These are phyloP conservation scores for Collybia nuda DNA, from an alignment of 768 basidiomycete species.

Conservation along the genomic window DNA sequence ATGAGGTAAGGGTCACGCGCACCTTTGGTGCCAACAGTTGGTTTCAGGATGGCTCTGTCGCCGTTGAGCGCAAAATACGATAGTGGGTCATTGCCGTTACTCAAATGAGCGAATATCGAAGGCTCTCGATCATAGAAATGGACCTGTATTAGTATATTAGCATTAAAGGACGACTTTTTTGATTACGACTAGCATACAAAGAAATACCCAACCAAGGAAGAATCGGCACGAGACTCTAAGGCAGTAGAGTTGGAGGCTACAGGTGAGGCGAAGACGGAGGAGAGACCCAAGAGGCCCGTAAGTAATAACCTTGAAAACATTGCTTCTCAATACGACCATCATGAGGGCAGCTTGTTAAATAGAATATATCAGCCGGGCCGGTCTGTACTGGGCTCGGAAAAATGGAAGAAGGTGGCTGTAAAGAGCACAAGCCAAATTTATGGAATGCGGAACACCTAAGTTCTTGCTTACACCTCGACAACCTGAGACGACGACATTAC, in stretches of 20 bases:
- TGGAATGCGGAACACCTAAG: no score
- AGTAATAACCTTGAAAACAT: neutral
- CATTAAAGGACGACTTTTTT: neutral
- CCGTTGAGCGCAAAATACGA: slow-evolving; percentile 4
- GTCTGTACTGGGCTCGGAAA: no score
- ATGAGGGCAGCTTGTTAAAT: no score
- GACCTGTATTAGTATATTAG: neutral
- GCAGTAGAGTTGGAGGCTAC: neutral
- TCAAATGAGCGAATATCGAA: slow-evolving; percentile 3
- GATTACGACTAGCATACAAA: neutral
- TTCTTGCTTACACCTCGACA: no score
- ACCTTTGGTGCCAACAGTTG: slow-evolving; percentile 5
- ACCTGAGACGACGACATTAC: no score
- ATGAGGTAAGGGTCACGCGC: slow-evolving; percentile 8
- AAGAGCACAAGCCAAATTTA: no score
- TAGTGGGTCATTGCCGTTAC: slow-evolving; percentile 6
- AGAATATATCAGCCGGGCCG: no score
- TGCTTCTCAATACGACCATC: neutral
- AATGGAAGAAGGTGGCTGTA: no score
- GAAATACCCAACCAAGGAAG: neutral
- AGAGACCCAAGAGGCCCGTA: neutral
- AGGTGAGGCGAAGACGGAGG: neutral
- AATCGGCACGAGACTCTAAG: neutral
- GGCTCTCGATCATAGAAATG: neutral
- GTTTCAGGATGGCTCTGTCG: slow-evolving; percentile 5